phyloP scores from a whole-genome alignment of 176 grass and related monocot genomes.

The Pontederia crassipes region DNA sequence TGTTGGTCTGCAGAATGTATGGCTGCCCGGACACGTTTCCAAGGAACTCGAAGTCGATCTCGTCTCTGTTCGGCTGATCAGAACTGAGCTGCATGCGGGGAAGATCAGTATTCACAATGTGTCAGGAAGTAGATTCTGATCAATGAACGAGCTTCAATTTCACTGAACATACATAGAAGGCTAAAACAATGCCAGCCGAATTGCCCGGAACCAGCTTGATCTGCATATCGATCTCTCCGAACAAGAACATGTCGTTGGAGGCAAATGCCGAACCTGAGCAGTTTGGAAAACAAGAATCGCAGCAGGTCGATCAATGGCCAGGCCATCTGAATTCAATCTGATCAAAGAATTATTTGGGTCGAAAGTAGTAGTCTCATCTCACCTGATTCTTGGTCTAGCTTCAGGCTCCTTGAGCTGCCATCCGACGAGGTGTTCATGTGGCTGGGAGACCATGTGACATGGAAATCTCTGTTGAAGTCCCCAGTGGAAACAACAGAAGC shows the following conservation, averaged over 20 bases:
- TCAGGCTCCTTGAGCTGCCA: constrained; percentile 21
- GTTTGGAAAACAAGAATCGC: neutral
- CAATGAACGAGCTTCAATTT: neutral
- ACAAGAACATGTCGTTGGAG: constrained; percentile 26
- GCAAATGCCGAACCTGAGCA: constrained; percentile 15
- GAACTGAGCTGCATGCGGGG: constrained; percentile 15
- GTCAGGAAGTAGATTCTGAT: too few species aligned
- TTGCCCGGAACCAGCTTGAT: constrained; percentile 30
- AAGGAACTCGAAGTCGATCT: constrained; percentile 36
- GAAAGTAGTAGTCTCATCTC: neutral
- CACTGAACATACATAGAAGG: constrained; percentile 22
- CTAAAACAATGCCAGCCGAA: constrained; percentile 27
- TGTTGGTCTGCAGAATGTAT: constrained; percentile 31
- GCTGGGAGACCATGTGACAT: constrained; percentile 28
- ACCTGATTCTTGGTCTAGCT: constrained; percentile 34
- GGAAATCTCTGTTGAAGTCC: constrained; percentile 29
- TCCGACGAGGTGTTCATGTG: constrained; percentile 18
- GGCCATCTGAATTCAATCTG: neutral
- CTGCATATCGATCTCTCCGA: constrained; percentile 24
- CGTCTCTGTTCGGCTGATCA: constrained; percentile 24
- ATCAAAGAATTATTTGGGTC: neutral
- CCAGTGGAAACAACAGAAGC: constrained; percentile 25
- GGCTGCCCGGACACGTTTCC: constrained; percentile 29
- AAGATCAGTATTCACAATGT: too few species aligned
- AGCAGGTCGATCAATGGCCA: neutral